Evolutionary conservation across 495 filamentous ascomycete genomes (phyloP), one percentile per base, ranked within the genome.

Genomic region (Hypoxylon trugodes): DNA sequence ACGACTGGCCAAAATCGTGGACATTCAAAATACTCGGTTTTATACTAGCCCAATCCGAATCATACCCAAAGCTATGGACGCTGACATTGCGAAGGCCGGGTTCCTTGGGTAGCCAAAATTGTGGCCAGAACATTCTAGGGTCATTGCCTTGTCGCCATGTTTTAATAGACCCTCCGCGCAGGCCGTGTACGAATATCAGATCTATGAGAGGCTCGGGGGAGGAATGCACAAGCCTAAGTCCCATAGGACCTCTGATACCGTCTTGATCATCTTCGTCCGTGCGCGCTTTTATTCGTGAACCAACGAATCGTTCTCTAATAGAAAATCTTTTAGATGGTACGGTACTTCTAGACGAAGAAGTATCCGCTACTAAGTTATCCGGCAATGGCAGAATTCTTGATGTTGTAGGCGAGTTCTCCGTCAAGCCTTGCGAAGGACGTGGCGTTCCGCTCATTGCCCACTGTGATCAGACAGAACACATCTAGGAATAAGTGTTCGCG

Each of bases 61-160:
- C 58, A 41, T 79, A 80, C 8, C 76, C 77, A 66, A 76, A 78
- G 28, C 53, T 73, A 45, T 74, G 70, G 9, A 78, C 71, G 9
- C 71, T 59, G 22, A 72, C 71, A 58, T 73, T 59, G n/a, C 50
- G 16, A 28, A 80, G 74, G 0, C 22, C 69, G 3, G 58, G 33
- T 24, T 80, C 76, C 9, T 55, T 50, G 6, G 76, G 70, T 8
- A 80, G 69, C 77, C 76, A 80, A 40, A 61, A 51, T 46, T 73
- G 43, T 2, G 77, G 77, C 77, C 76, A 80, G 57, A 66, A 77
- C 43, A 67, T 52, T 10, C 49, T 30, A 2, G 58, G 45, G 25
- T 61, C 38, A 9, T 54, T 32, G 2, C 48, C 41, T 32, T 61
- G 53, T 12, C 58, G 46, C 57, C 57, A 61, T 19, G 57, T 61